Conservation (phyloP, 2,329 filamentous ascomycete genomes). For the Cercospora citrullina region DNA sequence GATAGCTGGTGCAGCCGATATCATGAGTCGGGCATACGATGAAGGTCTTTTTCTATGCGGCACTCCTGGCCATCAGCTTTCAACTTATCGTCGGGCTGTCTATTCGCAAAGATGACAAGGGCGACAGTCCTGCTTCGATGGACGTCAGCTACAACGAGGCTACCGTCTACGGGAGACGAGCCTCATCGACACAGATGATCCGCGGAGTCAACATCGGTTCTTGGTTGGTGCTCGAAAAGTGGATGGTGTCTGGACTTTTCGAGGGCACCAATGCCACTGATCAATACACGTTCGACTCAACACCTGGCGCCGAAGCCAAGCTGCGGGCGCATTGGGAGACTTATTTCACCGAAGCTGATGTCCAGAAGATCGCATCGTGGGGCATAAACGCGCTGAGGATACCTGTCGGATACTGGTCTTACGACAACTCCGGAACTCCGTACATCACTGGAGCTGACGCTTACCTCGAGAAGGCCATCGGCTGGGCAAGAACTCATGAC, state of each 20-base stretch:
- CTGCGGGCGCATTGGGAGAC: conserved; percentile 40
- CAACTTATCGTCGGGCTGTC: not conserved
- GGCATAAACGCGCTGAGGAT: conserved; percentile 48
- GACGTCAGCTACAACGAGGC: not conserved
- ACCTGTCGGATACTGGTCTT: conserved; percentile 57
- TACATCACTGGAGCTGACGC: conserved; percentile 49
- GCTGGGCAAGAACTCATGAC: conserved; percentile 41
- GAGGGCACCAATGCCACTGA: conserved; percentile 38
- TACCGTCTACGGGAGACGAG: not conserved
- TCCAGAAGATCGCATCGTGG: conserved; percentile 42
- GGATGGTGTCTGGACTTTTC: conserved; percentile 42
- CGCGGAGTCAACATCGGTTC: conserved; percentile 42
- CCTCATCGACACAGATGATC: conserved; percentile 13
- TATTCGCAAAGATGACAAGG: not conserved
- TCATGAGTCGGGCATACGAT: not conserved
- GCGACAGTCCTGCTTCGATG: not conserved
- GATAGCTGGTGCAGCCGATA: too few relatives aligned
- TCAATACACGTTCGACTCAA: conserved; percentile 44
- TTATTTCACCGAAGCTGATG: conserved; percentile 45
- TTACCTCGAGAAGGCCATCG: conserved; percentile 52
- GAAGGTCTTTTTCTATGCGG: not conserved
- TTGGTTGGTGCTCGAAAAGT: conserved; percentile 42
- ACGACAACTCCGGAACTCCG: conserved; percentile 44
- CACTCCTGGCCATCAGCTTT: not conserved
- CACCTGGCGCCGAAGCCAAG: conserved; percentile 31